Evolutionary conservation across 73 alveolate species (phyloP).

Genomic region (Paramecium caudatum): DNA sequence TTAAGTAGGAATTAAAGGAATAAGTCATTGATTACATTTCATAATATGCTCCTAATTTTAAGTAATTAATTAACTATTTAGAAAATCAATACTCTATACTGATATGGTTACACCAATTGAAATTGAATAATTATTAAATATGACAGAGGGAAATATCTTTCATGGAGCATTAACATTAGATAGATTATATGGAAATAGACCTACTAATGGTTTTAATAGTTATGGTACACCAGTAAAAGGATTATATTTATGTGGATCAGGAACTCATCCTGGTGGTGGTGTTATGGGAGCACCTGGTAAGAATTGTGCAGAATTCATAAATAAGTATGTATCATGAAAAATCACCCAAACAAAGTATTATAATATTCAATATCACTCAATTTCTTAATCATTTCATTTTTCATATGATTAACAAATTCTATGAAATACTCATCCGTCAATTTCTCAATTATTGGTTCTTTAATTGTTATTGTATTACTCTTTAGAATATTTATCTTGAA

Average conservation of each 20-base stretch:
- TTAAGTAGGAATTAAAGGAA: conserved; percentile 72
- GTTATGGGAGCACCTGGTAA: conserved; percentile 90
- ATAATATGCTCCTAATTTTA: conserved; percentile 84
- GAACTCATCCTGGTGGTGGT: conserved; percentile 89
- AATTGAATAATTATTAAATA: conserved; percentile 77
- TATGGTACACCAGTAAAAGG: conserved; percentile 81
- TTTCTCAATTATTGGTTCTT: conserved; percentile 4
- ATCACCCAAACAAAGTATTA: conserved; percentile 19
- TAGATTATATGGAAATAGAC: conserved; percentile 79
- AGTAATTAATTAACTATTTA: conserved; percentile 63
- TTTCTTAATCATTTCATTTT: background rate
- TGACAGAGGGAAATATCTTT: conserved; percentile 89
- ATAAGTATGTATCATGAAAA: background rate
- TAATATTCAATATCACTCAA: conserved; percentile 25
- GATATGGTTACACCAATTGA: conserved; percentile 84
- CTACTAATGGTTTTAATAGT: conserved; percentile 79
- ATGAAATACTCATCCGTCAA: background rate
- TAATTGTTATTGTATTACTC: background rate
- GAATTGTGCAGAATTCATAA: conserved; percentile 75
- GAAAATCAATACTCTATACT: conserved; percentile 72
- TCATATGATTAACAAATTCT: conserved; percentile 19
- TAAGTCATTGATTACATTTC: conserved; percentile 76
- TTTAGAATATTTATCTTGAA: background rate
- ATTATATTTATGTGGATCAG: conserved; percentile 82
- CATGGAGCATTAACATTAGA: conserved; percentile 84